Evolutionary conservation across 1,284 basidiomycete genomes (phyloP), one percentile per base, ranked within the genome.

Genomic region (Puccinia brachypodii): DNA sequence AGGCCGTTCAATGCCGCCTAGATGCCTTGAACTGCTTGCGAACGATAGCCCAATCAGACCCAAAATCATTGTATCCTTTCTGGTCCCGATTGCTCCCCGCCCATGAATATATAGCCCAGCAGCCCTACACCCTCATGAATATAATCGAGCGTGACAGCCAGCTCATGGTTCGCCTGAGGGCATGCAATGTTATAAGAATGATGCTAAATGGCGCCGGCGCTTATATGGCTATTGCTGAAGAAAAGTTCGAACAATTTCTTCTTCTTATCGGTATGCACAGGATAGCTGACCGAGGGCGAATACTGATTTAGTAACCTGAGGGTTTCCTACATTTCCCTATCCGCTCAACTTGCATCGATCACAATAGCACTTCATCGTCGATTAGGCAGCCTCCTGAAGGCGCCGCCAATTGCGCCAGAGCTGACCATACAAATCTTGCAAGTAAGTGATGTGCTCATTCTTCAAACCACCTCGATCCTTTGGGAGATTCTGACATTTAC

Each of bases 1-100:
- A 64, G 47, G 69, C 79, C n/a, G 58, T 72, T 33, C 79, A 81
- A 56, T 64, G 56, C 25, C 69, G 79, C 28, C 56, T 81, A 16
- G 79, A 81, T 47, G 79, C 79, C 40, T 44, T 81, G 42, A 74
- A 58, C 33, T 73, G 28, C 36, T 44, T 81, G 40, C 50, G 36
- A 64, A 81, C 25, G 22, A 81, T 81, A 11, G 71, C 71, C 13
- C 71, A 81, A 42, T 58, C 64, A 44, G 71, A 81, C 42, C 58
- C 79, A 36, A 81, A 74, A 74, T 71, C 79, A 36, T 81, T 81
- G 60, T 53, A 81, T 75, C 69, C 58, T 14, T 81, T 66, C 64
- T 81, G 79, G 79, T n/a, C 79, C n/a, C 58, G 25, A 25, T 53
- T 81, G 47, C 62, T 81, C 13, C 72, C 79, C n/a, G 33, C 79